Evolutionary conservation across 1,284 basidiomycete species (phyloP).

Genomic region (Ceratobasidium sp.): DNA sequence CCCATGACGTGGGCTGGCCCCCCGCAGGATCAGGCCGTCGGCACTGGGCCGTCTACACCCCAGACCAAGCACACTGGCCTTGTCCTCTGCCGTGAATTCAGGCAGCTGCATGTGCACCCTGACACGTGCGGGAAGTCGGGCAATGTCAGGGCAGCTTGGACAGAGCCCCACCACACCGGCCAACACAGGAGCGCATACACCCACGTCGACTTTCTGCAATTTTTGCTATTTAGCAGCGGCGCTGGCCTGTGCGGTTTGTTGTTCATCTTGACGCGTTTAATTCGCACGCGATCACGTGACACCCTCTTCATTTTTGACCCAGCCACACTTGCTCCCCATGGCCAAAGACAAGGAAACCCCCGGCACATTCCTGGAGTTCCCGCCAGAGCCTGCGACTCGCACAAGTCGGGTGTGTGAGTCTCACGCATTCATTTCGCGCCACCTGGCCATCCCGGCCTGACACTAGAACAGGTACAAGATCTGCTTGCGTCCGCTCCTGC

Average conservation of each 20-base stretch:
- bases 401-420: conserved; percentile 42
- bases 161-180: not conserved
- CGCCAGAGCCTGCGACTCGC: conserved; percentile 28
- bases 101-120: conserved; percentile 16
- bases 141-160: not conserved
- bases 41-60: not conserved
- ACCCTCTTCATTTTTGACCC: conserved; percentile 30
- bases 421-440: conserved; percentile 3
- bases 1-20: not conserved
- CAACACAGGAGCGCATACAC: not conserved
- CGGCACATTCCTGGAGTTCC: conserved; percentile 4
- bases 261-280: conserved; percentile 34
- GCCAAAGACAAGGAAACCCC: not conserved
- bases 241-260: conserved; percentile 30
- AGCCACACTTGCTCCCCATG: not conserved
- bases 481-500: not conserved
- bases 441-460: not conserved
- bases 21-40: not conserved
- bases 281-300: conserved; percentile 38
- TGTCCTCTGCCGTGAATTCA: not conserved
- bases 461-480: conserved; percentile 22
- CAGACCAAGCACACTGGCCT: not conserved
- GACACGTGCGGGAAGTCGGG: conserved; percentile 37
- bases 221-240: not conserved
- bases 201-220: not conserved